These are phyloP conservation scores for Conticribra weissflogii DNA, from an alignment of 108 stramenopile genomes.

Conservation along the genomic window DNA sequence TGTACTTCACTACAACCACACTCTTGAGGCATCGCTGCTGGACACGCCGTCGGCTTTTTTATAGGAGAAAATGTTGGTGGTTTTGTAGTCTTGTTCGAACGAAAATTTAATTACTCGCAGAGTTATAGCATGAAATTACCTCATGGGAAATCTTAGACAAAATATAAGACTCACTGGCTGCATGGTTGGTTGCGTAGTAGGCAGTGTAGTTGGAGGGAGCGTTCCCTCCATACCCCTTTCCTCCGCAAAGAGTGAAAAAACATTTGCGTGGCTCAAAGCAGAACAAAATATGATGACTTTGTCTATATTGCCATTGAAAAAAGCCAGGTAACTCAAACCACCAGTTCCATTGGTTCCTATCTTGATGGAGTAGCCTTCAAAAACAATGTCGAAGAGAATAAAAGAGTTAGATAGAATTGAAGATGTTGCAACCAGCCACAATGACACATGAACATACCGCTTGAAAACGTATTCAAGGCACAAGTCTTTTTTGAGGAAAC, in stretches of 20 bases:
- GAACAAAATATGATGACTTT: neutral
- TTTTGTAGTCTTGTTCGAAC: neutral
- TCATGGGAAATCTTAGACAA: too few species aligned
- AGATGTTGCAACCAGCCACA: too few species aligned
- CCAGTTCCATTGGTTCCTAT: neutral
- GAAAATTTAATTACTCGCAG: too few species aligned
- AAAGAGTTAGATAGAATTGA: too few species aligned
- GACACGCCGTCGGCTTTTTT: neutral
- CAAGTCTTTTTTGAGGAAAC: neutral
- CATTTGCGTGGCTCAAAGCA: constrained; percentile 5
- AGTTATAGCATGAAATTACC: too few species aligned
- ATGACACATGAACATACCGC: neutral
- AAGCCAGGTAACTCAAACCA: neutral
- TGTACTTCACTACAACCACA: constrained; percentile 6
- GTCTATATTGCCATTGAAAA: neutral
- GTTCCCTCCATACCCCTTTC: neutral
- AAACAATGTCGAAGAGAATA: too few species aligned
- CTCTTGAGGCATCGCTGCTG: neutral
- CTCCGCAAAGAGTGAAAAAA: neutral
- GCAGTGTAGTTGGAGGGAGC: neutral
- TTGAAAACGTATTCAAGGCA: neutral
- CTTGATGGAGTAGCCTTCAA: neutral
- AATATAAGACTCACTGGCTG: too few species aligned
- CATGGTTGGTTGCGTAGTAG: too few species aligned
- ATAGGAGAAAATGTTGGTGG: neutral